phyloP scores from a whole-genome alignment of 1,284 basidiomycete species.

The Macrocystidia cucumis region DNA sequence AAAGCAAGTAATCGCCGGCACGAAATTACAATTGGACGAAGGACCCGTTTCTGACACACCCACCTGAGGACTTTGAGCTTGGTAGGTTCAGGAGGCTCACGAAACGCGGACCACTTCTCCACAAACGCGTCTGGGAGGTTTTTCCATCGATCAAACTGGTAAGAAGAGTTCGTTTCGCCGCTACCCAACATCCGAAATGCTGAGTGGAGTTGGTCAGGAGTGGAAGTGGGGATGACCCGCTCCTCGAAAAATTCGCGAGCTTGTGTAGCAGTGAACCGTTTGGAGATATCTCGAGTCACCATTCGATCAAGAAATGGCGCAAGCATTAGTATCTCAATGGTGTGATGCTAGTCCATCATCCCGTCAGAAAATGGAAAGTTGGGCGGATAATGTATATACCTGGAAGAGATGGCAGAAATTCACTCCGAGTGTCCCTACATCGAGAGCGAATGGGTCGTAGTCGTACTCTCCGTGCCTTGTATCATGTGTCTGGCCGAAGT shows the following conservation, averaged over 20 bases:
- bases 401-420: slow-evolving; percentile 8
- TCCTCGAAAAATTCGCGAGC: slow-evolving; percentile 17
- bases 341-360: slow-evolving; percentile 11
- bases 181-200: too few relatives aligned
- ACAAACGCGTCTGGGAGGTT: too few relatives aligned
- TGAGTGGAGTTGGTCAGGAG: too few relatives aligned
- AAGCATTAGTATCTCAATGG: slow-evolving; percentile 12
- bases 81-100: too few relatives aligned
- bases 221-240: too few relatives aligned
- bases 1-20: too few relatives aligned
- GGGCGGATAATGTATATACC: slow-evolving; percentile 9
- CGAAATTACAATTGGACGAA: too few relatives aligned
- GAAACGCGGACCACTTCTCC: too few relatives aligned
- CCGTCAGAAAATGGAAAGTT: neutral
- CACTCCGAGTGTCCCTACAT: slow-evolving; percentile 16
- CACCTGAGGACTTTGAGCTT: too few relatives aligned
- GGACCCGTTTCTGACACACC: too few relatives aligned
- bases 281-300: slow-evolving; percentile 12
- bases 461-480: slow-evolving; percentile 17
- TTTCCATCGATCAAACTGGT: too few relatives aligned
- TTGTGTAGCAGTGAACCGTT: slow-evolving; percentile 16
- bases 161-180: too few relatives aligned
- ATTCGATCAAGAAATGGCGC: slow-evolving; percentile 19
- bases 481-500: slow-evolving; percentile 9
- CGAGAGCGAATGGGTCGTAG: slow-evolving; percentile 20